A percentile compares a stretch with the other conserved stretches of the same genome.
Evolutionary conservation across 495 filamentous ascomycete genomes (phyloP).

Genomic region (Penicillium manginii): DNA sequence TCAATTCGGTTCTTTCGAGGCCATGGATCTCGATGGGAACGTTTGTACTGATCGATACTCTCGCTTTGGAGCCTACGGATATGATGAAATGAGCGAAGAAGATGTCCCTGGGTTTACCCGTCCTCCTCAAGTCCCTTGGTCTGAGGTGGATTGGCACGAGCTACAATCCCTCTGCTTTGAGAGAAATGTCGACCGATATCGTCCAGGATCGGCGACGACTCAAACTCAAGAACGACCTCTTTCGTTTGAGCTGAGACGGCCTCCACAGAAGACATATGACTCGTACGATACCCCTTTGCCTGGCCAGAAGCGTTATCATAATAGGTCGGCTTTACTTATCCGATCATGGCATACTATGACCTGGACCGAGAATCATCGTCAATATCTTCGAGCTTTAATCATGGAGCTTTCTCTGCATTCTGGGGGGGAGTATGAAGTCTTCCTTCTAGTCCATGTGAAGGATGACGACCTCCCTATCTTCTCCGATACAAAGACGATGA

Average conservation of each 20-base stretch:
- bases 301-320: constrained; percentile 21
- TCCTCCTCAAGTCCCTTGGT: constrained; percentile 58
- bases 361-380: constrained; percentile 72
- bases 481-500: constrained; percentile 54
- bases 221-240: constrained; percentile 18
- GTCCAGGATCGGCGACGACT: constrained; percentile 1
- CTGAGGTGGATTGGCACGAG: constrained; percentile 68
- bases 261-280: constrained; percentile 10
- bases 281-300: not conserved
- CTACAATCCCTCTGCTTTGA: constrained; percentile 67
- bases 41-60: constrained; percentile 59
- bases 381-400: constrained; percentile 72
- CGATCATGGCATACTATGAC: constrained; percentile 68
- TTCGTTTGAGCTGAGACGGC: constrained; percentile 22
- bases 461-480: constrained; percentile 57
- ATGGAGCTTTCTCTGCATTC: constrained; percentile 72
- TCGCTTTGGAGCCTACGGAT: constrained; percentile 57
- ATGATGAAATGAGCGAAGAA: constrained; percentile 36
- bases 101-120: constrained; percentile 23
- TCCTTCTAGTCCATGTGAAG: constrained; percentile 74
- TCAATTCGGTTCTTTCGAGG: constrained; percentile 53
- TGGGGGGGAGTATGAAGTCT: constrained; percentile 78
- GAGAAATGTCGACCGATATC: constrained; percentile 64
- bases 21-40: constrained; percentile 46
- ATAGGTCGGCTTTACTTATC: constrained; percentile 70